A percentile compares a stretch with the other conserved stretches of the same genome.
Evolutionary conservation across 495 filamentous ascomycete species (phyloP).

Genomic region (Lasiosphaeria hispida): DNA sequence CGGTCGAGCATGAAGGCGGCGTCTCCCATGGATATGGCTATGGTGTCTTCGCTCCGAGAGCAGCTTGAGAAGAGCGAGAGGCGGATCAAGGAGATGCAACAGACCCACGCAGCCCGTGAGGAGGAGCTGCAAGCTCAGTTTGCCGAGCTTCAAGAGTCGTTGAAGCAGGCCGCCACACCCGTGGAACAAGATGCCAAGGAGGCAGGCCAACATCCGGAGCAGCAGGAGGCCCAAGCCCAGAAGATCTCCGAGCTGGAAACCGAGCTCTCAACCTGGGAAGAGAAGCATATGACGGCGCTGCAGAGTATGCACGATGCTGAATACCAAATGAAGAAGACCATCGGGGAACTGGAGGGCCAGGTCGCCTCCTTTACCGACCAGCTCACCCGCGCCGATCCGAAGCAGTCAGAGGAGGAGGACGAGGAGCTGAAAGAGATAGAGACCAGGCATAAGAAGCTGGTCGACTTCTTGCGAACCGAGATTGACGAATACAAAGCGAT

Average conservation of each 20-base stretch:
- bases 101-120: conserved; percentile 69
- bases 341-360: conserved; percentile 66
- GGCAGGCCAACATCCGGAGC: conserved; percentile 12
- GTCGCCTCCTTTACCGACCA: conserved; percentile 39
- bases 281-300: conserved; percentile 67
- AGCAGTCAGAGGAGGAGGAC: conserved; percentile 30
- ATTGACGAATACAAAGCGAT: conserved; percentile 76
- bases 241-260: conserved; percentile 70
- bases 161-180: conserved; percentile 42
- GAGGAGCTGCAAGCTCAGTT: conserved; percentile 68
- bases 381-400: conserved; percentile 32
- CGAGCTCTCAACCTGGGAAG: conserved; percentile 73
- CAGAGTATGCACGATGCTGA: conserved; percentile 73
- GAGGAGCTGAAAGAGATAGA: conserved; percentile 35
- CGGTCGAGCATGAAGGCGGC: conserved; percentile 76
- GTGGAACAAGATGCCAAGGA: conserved; percentile 16
- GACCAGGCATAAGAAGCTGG: conserved; percentile 60
- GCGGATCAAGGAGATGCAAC: conserved; percentile 71
- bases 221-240: conserved; percentile 50
- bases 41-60: conserved; percentile 82
- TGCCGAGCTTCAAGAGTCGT: conserved; percentile 58
- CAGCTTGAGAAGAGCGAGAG: conserved; percentile 83
- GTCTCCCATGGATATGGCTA: conserved; percentile 87
- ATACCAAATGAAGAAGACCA: conserved; percentile 65
- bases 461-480: conserved; percentile 66